Percentiles rank a stretch among this genome's conserved stretches.
Conservation (phyloP, 768 basidiomycete genomes). For the Pulveroboletus frians region DNA sequence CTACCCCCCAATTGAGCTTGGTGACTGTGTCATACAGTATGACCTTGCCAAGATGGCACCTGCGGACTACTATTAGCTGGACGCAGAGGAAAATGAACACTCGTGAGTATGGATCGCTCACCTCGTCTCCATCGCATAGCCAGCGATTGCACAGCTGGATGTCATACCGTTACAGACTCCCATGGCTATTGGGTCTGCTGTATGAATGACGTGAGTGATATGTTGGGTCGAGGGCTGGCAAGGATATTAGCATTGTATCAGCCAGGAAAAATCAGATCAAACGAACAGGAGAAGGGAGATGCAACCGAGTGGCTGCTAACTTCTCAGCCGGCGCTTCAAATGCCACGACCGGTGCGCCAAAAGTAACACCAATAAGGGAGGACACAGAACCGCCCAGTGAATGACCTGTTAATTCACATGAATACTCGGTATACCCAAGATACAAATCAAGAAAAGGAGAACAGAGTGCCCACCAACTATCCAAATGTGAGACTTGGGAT, state of each 20-base stretch:
- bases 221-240: slow-evolving; percentile 63
- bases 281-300: slow-evolving; percentile 80
- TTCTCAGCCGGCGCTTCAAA: slow-evolving; percentile 83
- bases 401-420: slow-evolving; percentile 38
- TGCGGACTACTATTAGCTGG: slow-evolving; percentile 9
- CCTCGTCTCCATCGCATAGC: slow-evolving; percentile 80
- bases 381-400: slow-evolving; percentile 86
- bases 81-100: not conserved
- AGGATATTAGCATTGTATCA: not conserved
- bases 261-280: not conserved
- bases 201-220: slow-evolving; percentile 87
- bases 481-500: slow-evolving; percentile 89
- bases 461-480: slow-evolving; percentile 49
- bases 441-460: not conserved
- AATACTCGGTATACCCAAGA: not conserved
- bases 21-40: slow-evolving; percentile 84
- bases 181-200: slow-evolving; percentile 90
- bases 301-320: slow-evolving; percentile 67
- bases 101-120: slow-evolving; percentile 17
- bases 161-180: slow-evolving; percentile 73
- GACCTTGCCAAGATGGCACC: slow-evolving; percentile 85
- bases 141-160: slow-evolving; percentile 75
- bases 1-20: slow-evolving; percentile 73
- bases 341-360: slow-evolving; percentile 87
- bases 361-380: slow-evolving; percentile 80